Evolutionary conservation across 495 filamentous ascomycete genomes (phyloP), one percentile per base, ranked within the genome.

Genomic region (Hypoxylon intermedium): DNA sequence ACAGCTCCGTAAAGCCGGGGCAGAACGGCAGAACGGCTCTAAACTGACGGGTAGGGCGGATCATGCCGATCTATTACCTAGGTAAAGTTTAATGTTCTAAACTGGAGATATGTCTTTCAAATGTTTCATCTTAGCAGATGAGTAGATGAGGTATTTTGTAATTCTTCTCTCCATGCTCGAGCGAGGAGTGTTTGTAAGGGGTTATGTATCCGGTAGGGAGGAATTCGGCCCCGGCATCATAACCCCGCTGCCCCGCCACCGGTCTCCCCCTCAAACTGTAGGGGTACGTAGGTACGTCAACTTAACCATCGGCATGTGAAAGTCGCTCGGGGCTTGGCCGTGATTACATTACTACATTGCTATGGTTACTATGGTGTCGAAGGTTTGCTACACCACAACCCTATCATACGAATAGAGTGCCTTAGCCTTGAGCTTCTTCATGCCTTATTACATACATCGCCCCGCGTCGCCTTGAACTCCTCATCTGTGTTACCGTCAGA

Each of bases 341-440:
- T n/a, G n/a, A 7, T 26, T 26, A 26, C 24, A 26, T 26, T n/a
- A n/a, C n/a, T n/a, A n/a, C n/a, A n/a, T n/a, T n/a, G n/a, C 33
- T 23, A 21, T 34, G 16, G 28, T 47, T 40, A 33, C 48, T 5
- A 38, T 18, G 13, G 28, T 21, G 34, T 28, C 34, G 53, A 49
- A 54, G 48, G 53, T 63, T 63, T 63, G 53, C 40, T 57, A 57
- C 47, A 57, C 20, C 36, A 41, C 41, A 28, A 53, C 40, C 59
- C 41, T 53, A 38, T 58, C 26, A 54, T 21, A 34, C 15, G 55
- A 44, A 59, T 65, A 59, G 38, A 47, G 55, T 65, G 60, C 33
- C 36, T 49, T 64, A 58, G 60, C 28, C 24, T 58, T 13, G 48
- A 64, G 60, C 36, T 64, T 64, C 49, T 58, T 30, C 43, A 48